These are phyloP conservation scores for Hericium erinaceus DNA, from an alignment of 768 basidiomycete genomes.

Conservation along the genomic window DNA sequence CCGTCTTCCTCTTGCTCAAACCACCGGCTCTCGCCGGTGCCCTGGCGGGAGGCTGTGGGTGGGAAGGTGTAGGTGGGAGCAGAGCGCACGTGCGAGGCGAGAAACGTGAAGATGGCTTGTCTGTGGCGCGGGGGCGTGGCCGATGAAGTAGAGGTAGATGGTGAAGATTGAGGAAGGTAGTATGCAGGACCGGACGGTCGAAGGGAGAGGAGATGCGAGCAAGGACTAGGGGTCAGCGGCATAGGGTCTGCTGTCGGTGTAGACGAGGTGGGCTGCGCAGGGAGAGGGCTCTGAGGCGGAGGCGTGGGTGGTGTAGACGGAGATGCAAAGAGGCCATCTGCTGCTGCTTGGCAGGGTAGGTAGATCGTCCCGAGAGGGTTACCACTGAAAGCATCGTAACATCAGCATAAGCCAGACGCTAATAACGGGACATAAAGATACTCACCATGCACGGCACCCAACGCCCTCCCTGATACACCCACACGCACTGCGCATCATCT, in stretches of 20 bases:
- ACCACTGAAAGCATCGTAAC: constrained; percentile 32
- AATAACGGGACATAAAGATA: constrained; percentile 1
- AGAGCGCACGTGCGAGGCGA: constrained; percentile 27
- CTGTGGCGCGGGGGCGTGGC: constrained; percentile 10
- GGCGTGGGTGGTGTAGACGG: too few species aligned
- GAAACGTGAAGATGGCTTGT: constrained; percentile 27
- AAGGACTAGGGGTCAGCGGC: too few species aligned
- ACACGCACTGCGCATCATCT: constrained; percentile 46
- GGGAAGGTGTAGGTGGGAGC: constrained; percentile 29
- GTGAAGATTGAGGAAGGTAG: constrained; percentile 15
- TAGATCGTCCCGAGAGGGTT: constrained; percentile 57
- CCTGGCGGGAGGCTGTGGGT: not conserved
- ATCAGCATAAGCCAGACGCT: not conserved
- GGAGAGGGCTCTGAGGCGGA: too few species aligned
- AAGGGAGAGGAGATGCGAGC: too few species aligned
- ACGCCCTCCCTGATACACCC: constrained; percentile 62
- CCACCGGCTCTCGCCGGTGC: not conserved
- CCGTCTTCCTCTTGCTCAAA: too few species aligned
- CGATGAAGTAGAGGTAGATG: constrained; percentile 9
- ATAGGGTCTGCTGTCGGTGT: too few species aligned
- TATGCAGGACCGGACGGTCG: constrained; percentile 21
- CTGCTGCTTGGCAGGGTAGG: constrained; percentile 49
- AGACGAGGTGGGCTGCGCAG: too few species aligned
- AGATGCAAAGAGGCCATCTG: constrained; percentile 37
- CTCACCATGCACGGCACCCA: constrained; percentile 53